Evolutionary conservation across 176 grass and related monocot genomes (phyloP), one percentile per base, ranked within the genome.

Genomic region (Zoysia japonica): DNA sequence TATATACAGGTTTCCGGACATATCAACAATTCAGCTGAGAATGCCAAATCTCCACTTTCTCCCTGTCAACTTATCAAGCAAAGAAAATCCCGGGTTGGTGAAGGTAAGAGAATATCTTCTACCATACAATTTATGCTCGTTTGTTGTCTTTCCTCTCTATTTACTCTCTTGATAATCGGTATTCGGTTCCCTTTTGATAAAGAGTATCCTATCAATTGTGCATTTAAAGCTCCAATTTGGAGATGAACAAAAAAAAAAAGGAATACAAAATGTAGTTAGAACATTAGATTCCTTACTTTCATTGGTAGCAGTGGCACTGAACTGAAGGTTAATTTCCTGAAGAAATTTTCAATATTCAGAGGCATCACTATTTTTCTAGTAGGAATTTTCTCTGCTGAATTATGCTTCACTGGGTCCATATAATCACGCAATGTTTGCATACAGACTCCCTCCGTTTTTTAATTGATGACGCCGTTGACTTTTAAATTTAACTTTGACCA

Each of bases 11-110:
- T 98, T 91, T 71, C 74, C 79, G 15, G 88, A 98, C 60, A 79
- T 98, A 85, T 79, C 79, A 62, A 93, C 90, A n/a, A 17, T 98
- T 87, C 88, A 93, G 62, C 88, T 98, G 55, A 87, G 78, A 79
- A 92, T 98, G 95, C 92, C 95, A 61, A 94, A 98, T 68, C 66
- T 98, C 42, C 92, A 98, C 78, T 98, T 98, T 54, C 65, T 98
- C 37, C 95, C 90, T 2, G 89, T 98, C 62, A 98, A 98, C 70
- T 70, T 98, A 51, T 83, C 81, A 8, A 90, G 90, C 72, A 98
- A 98, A 82, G 88, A 93, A 78, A 93, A 87, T 62, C 90, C 86
- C 38, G 80, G 85, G 44, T 64, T 98, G 63, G 92, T 98, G 74
- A 93, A 94, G 90, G 92, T 98, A 82, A 87, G 83, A 11, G 11